Base-by-base conservation (phyloP, 2,329 filamentous ascomycete species). In the Venturiaceae sp. region DNA sequence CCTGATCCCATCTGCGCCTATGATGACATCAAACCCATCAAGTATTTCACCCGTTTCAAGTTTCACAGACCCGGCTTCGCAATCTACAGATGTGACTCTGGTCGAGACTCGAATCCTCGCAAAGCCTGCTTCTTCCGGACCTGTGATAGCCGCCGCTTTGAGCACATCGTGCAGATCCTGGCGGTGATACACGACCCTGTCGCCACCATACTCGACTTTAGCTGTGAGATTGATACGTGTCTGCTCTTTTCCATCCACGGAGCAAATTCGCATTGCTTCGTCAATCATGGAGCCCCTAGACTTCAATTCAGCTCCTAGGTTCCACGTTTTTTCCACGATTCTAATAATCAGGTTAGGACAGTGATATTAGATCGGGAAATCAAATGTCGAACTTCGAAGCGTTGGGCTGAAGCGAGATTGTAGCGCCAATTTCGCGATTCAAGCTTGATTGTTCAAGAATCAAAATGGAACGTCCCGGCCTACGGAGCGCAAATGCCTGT, bases 181-280 rank as follows among this genome's bases (percentile, higher is more conserved):
- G 21, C 74, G 66, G 60, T 76, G 73, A 58, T 73, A 75, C 44
- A 75, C 65, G 53, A 75, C 68, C 8, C 72, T 66, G 55, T 75
- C 69, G 8, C 71, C 72, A 3, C 71, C 73, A 58, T 72, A 75
- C n/a, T n/a, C n/a, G n/a, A n/a, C n/a, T 30, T 66, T 63, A 7
- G 61, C 63, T 21, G 64, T 67, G 11, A 73, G 62, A 3, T 65
- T 62, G 21, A 75, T 68, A 19, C 69, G 66, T 3, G 67, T 67
- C 8, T 68, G 67, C 56, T 69, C 60, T 21, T 63, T 62, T 2
- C 69, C 69, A n/a, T 69, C 69, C 0, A 62, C 60, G 33, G 67
- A 67, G 55, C 65, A 68, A 7, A 75, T 69, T 11, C 70, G 67
- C 58, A 75, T 75, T 0, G 66, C 69, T 32, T 65, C 60, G 60